Percentiles rank a stretch among this genome's conserved stretches.
phyloP scores from a whole-genome alignment of 352 stramenopile genomes.

The Globisporangium polare region DNA sequence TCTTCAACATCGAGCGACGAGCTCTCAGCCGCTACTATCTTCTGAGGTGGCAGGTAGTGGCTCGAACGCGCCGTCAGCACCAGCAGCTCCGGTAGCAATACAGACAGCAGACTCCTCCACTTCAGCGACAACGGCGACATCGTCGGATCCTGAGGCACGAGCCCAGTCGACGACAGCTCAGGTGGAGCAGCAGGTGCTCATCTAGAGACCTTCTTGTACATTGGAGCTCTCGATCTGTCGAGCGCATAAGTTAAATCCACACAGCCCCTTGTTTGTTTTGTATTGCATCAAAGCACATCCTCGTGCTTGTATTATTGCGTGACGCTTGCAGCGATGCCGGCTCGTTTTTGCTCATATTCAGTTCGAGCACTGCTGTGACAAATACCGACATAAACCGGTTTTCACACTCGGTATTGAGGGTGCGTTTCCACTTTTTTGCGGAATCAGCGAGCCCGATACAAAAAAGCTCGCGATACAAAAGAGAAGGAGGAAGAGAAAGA shows the following conservation, averaged over 20 bases:
- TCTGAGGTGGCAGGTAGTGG: not conserved
- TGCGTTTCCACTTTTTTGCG: too few relatives aligned
- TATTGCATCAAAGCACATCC: not conserved
- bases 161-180: slow-evolving; percentile 10
- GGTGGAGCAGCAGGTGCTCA: slow-evolving; percentile 2
- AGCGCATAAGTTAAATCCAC: slow-evolving; percentile 10
- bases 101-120: not conserved
- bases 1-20: slow-evolving; percentile 20
- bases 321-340: too few relatives aligned
- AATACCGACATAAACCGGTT: too few relatives aligned
- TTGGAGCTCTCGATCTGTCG: not conserved
- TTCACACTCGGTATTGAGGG: too few relatives aligned
- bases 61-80: not conserved
- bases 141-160: slow-evolving; percentile 4
- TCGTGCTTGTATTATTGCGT: too few relatives aligned
- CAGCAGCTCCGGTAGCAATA: slow-evolving; percentile 1
- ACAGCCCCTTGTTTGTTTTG: not conserved
- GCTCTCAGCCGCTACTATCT: not conserved
- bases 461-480: not conserved
- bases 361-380: too few relatives aligned
- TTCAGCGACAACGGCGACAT: not conserved
- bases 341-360: too few relatives aligned
- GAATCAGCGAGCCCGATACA: too few relatives aligned
- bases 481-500: not conserved
- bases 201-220: not conserved